A percentile compares a stretch with the other conserved stretches of the same genome.
phyloP scores from a whole-genome alignment of 164 flowering plant genomes.

The Chimonanthus praecox region DNA sequence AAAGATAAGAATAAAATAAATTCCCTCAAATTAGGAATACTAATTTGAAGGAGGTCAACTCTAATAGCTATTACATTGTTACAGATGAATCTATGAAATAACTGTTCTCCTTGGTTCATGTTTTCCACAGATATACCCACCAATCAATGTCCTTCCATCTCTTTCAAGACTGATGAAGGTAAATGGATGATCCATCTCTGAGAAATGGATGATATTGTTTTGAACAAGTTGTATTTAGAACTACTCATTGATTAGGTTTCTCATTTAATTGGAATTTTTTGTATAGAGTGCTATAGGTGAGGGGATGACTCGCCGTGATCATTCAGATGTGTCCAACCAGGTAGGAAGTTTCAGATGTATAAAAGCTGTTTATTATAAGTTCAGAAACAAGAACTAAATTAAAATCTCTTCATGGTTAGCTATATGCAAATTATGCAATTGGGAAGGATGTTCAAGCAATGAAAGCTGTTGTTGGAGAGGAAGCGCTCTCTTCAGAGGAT shows the following conservation, averaged over 20 bases:
- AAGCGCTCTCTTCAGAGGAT: constrained; percentile 98
- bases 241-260: neutral
- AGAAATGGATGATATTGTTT: too few relatives aligned
- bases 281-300: constrained; percentile 97
- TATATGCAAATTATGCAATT: constrained; percentile 97
- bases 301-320: constrained; percentile 96
- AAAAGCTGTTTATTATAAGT: neutral
- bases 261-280: neutral
- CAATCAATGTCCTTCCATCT: constrained; percentile 99
- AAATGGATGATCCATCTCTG: neutral
- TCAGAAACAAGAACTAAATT: neutral
- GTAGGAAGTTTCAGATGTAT: constrained; percentile 25
- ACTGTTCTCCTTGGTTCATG: neutral
- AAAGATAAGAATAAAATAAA: too few relatives aligned
- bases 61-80: constrained; percentile 16
- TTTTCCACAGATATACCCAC: constrained; percentile 80
- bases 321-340: constrained; percentile 98
- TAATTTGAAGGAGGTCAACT: too few relatives aligned
- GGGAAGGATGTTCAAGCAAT: constrained; percentile 99
- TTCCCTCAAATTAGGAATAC: too few relatives aligned
- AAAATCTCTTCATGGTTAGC: constrained; percentile 27
- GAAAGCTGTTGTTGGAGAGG: constrained; percentile 99
- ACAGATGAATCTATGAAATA: neutral
- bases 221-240: neutral
- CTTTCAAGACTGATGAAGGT: constrained; percentile 98